phyloP scores from a whole-genome alignment of 306 rosid genomes.

The Luffa acutangula region DNA sequence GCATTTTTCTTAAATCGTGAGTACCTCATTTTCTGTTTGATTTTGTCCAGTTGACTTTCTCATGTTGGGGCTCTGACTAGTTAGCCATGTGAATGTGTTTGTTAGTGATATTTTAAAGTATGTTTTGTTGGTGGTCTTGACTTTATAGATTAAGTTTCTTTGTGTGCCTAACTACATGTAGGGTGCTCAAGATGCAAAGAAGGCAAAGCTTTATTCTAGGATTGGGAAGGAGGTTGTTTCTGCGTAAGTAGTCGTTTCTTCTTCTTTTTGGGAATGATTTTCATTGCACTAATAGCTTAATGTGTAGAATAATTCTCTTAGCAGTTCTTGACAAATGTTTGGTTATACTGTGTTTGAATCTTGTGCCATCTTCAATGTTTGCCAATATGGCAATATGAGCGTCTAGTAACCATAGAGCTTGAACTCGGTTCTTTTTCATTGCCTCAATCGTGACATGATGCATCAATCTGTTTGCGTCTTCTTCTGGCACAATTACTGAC shows the following conservation, averaged over 20 bases:
- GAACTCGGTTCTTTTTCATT: neutral
- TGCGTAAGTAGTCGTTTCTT: slow-evolving; percentile 46
- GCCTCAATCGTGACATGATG: neutral
- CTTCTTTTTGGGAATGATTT: neutral
- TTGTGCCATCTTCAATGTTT: neutral
- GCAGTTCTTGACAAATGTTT: neutral
- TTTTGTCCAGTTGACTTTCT: neutral
- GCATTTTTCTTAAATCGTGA: neutral
- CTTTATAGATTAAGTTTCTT: neutral
- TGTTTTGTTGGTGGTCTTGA: neutral
- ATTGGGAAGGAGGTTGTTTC: slow-evolving; percentile 90
- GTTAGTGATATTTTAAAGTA: neutral
- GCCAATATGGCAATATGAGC: neutral
- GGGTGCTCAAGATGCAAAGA: slow-evolving; percentile 72
- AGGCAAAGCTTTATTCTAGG: slow-evolving; percentile 63
- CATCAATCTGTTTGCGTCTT: neutral
- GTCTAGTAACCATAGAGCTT: neutral
- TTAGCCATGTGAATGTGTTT: neutral
- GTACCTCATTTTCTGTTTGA: neutral
- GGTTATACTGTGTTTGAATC: neutral
- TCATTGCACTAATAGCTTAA: neutral
- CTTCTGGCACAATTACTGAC: neutral
- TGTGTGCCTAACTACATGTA: slow-evolving; percentile 16
- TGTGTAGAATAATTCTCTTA: neutral
- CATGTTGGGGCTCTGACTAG: neutral